Evolutionary conservation across 176 grass and related monocot species (phyloP).

Genomic region (Thinopyrum elongatum): DNA sequence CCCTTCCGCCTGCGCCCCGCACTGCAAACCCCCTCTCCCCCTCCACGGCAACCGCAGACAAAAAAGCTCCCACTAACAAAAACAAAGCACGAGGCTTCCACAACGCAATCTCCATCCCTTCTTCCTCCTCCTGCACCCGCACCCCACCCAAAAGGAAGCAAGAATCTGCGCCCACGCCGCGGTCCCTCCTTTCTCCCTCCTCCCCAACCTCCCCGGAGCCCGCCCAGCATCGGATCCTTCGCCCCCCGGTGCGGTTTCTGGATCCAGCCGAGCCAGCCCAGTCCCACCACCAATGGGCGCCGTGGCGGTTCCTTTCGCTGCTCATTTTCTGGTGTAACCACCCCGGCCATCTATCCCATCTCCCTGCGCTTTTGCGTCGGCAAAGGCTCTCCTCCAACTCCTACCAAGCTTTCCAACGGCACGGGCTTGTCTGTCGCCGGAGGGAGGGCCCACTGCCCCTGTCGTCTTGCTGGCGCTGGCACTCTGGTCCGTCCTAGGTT

Average conservation of each 20-base stretch:
- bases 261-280: neutral
- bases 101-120: neutral
- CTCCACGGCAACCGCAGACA: neutral
- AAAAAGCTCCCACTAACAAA: constrained; percentile 7
- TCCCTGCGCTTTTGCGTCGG: neutral
- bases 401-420: neutral
- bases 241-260: neutral
- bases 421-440: constrained; percentile 7
- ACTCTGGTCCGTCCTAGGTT: neutral
- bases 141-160: constrained; percentile 8
- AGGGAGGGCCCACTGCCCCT: neutral
- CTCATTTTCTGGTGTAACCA: constrained; percentile 6
- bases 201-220: neutral
- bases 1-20: neutral
- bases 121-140: neutral
- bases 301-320: neutral
- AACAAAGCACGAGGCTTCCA: neutral
- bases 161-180: neutral
- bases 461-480: neutral
- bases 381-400: neutral
- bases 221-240: constrained; percentile 39
- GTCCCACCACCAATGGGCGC: constrained; percentile 6
- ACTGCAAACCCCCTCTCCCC: neutral
- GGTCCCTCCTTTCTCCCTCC: neutral
- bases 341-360: neutral